Percentiles rank a stretch among this genome's conserved stretches.
These are phyloP conservation scores for Naganishia sp. DNA, from an alignment of 1,284 basidiomycete species.

Conservation along the genomic window DNA sequence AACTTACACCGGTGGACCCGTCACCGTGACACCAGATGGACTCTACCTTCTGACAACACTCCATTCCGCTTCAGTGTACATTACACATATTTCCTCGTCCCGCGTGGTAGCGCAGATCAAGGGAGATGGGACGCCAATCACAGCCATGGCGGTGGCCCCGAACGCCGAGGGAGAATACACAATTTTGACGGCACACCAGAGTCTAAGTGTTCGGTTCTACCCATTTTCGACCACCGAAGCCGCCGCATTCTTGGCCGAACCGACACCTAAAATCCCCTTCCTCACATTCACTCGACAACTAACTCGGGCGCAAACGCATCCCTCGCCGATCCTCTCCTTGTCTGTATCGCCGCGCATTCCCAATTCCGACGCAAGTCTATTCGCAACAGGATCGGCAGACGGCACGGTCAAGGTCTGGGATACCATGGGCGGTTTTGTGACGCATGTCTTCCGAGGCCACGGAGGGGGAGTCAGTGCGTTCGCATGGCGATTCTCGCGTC, in stretches of 20 bases:
- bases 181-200: conserved; percentile 57
- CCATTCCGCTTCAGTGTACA: conserved; percentile 47
- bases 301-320: conserved; percentile 69
- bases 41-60: conserved; percentile 79
- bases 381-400: conserved; percentile 94
- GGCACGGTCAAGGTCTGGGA: conserved; percentile 98
- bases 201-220: conserved; percentile 58
- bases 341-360: conserved; percentile 62
- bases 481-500: conserved; percentile 53
- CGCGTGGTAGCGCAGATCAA: conserved; percentile 74
- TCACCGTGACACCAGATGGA: conserved; percentile 78
- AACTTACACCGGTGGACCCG: conserved; percentile 82
- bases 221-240: conserved; percentile 44
- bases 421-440: conserved; percentile 79
- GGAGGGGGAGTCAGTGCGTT: conserved; percentile 92
- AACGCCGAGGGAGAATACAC: conserved; percentile 40
- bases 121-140: conserved; percentile 62
- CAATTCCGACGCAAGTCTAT: conserved; percentile 60
- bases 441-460: conserved; percentile 94
- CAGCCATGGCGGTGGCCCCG: conserved; percentile 54
- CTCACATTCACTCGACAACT: conserved; percentile 66
- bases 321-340: conserved; percentile 89
- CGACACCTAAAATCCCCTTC: conserved; percentile 56
- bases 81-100: conserved; percentile 16
- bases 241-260: conserved; percentile 26